These are phyloP conservation scores for Eucalyptus grandis DNA, from an alignment of 345 rosid species.

Conservation along the genomic window DNA sequence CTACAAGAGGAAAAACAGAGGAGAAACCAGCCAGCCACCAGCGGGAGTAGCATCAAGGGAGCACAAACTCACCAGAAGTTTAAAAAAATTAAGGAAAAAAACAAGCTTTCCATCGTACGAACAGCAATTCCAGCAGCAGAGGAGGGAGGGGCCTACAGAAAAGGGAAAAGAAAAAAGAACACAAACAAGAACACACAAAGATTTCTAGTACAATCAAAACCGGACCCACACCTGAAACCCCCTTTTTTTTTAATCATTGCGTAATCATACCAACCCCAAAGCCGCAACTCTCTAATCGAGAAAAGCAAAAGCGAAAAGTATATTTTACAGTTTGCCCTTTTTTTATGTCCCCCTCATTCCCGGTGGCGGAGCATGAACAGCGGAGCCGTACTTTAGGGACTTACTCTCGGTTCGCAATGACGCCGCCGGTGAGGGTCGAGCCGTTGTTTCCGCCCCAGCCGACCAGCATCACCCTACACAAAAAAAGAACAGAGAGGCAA, in stretches of 20 bases:
- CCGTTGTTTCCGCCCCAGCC: constrained; percentile 99
- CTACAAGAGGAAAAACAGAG: no score
- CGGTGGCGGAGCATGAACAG: background rate
- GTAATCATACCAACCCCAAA: background rate
- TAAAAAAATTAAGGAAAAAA: background rate
- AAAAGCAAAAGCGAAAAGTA: background rate
- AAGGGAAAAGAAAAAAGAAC: background rate
- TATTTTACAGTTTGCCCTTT: background rate
- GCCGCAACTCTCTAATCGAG: background rate
- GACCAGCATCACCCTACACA: constrained; percentile 81
- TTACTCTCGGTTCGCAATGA: constrained; percentile 89
- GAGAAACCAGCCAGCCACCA: no score
- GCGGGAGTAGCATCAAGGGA: no score
- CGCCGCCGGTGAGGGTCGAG: constrained; percentile 80
- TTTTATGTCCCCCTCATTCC: background rate
- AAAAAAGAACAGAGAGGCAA: background rate
- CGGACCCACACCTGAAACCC: background rate
- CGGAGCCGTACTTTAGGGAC: background rate
- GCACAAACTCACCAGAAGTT: no score
- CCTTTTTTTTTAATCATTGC: background rate
- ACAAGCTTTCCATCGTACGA: background rate
- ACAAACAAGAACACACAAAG: background rate
- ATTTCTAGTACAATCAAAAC: background rate
- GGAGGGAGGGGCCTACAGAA: background rate
- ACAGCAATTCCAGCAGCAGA: background rate